These are phyloP conservation scores for Hysterium pulicare DNA, from an alignment of 2,329 filamentous ascomycete species.

Conservation along the genomic window DNA sequence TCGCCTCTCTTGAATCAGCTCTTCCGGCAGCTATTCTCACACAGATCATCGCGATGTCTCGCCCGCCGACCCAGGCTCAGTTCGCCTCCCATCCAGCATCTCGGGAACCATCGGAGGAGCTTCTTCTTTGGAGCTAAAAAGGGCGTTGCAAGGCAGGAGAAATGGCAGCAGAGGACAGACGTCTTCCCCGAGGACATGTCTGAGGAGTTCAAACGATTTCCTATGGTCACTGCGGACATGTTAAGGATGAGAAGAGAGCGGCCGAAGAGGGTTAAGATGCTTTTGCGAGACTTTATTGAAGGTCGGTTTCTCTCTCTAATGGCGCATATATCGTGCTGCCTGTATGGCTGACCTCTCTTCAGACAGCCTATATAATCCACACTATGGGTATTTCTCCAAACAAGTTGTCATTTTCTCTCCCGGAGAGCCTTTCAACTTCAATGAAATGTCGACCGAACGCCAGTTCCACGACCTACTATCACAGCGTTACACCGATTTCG, in stretches of 20 bases:
- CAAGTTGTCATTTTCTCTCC: conserved; percentile 95
- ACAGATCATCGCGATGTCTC: conserved; percentile 55
- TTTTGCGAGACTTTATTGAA: conserved; percentile 96
- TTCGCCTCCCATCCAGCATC: conserved; percentile 36
- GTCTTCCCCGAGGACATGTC: conserved; percentile 72
- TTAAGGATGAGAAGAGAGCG: conserved; percentile 70
- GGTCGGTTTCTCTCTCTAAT: conserved; percentile 49
- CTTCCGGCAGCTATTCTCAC: conserved; percentile 81
- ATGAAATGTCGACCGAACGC: conserved; percentile 73
- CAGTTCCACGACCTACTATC: conserved; percentile 77
- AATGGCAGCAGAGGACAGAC: conserved; percentile 82
- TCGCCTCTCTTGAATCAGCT: conserved; percentile 73
- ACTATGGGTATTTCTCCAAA: conserved; percentile 95
- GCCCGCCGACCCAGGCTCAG: conserved; percentile 46
- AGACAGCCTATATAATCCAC: conserved; percentile 93
- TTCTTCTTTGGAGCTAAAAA: conserved; percentile 26
- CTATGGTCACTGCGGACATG: conserved; percentile 78
- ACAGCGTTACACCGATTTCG: conserved; percentile 81
- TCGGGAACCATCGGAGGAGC: conserved; percentile 26
- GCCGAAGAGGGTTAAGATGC: conserved; percentile 89
- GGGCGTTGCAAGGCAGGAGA: conserved; percentile 53
- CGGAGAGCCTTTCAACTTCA: conserved; percentile 88
- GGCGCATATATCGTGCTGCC: not conserved
- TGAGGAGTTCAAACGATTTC: conserved; percentile 77
- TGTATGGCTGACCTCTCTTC: conserved; percentile 9